Base-by-base conservation (phyloP, 164 flowering plant species). In the Vitis labrusca region DNA sequence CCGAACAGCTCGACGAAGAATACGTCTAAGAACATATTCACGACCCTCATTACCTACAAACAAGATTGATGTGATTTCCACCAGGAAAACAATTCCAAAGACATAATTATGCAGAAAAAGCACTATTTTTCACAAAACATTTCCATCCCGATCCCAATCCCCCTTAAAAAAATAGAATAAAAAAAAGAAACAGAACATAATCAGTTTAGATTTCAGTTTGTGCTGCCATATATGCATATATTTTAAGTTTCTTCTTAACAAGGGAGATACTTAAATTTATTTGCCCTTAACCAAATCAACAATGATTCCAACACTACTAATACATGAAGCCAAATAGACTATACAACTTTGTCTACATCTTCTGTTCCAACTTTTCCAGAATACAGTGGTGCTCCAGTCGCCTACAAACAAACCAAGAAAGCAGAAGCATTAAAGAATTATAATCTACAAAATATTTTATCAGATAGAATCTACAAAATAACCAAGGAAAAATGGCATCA, bases 1-100 rank as follows among this genome's bases (percentile, higher is more conserved):
- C 8, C 99, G 94, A 60, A 96, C 97, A 77, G 99, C 99, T 59
- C 99, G 87, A 47, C 99, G 90, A 64, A 96, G 94, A 78, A 96
- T 96, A 51, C 99, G 98, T 56, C 99, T 82, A 2, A 96, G 75
- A 68, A 96, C 99, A 84, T 96, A 93, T 71, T 96, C 99, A 70
- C 99, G 95, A 1, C 98, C 98, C 69, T 96, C 99, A 77, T 93
- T 93, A 51, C 99, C 98, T 95, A 72, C 10, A 60, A 29, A 48
- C 3, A 64, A 48, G 23, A 63, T 50, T 10, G 13, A 50, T 54
- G 32, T 23, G 59, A 70, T 37, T 49, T 58, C 51, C 15, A 64
- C 13, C 57, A 55, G 30, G 58, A 65, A 27, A 13, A 65, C 3
- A 13, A 37, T 53, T 32, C 9, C 10, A 49, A 50, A 71, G n/a